Evolutionary conservation across 805 yeast genomes (phyloP), one percentile per base, ranked within the genome.

Genomic region (Candida maesae): DNA sequence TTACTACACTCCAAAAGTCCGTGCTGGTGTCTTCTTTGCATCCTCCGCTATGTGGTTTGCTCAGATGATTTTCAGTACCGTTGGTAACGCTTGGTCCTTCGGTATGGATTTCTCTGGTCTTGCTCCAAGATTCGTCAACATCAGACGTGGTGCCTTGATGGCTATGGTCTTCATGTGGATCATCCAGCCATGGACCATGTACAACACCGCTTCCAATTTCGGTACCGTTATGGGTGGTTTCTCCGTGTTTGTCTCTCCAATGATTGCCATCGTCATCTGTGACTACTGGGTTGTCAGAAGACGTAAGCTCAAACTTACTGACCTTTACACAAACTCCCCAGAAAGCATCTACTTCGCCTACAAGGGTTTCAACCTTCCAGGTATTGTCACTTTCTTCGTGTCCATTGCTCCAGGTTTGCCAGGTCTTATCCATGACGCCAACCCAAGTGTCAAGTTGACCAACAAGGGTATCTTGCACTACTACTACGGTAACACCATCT

Each of bases 351-450:
- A 64, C 47, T 67, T 60, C 50, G 64, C 61, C 46, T 54, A 52
- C 13, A 44, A 52, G 28, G 80, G 79, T 7, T 35, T 67, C 48
- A 72, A 75, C 52, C 65, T 65, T 60, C 60, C 71, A 42, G 67
- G 73, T 5, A 43, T 65, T 16, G 33, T 61, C 8, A 61, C 71
- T 9, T 73, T 69, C 62, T 39, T 65, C 5, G 47, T 58, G 5
- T 70, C 71, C 26, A 60, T 67, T 55, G 66, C 68, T 12, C 78
- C 77, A 14, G 75, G 76, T 16, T 43, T 75, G 19, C 80, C 80
- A 4, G 80, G 80, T 25, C 63, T 56, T 49, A 65, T 60, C 48
- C 64, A 52, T 67, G 63, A 48, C 51, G 60, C 58, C 35, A 65
- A 55, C 39, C 30, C 42, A 18, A 26, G 28, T 15, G 38, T 42